These are phyloP conservation scores for Aspergillus indologenus DNA, from an alignment of 495 filamentous ascomycete genomes.

Conservation along the genomic window DNA sequence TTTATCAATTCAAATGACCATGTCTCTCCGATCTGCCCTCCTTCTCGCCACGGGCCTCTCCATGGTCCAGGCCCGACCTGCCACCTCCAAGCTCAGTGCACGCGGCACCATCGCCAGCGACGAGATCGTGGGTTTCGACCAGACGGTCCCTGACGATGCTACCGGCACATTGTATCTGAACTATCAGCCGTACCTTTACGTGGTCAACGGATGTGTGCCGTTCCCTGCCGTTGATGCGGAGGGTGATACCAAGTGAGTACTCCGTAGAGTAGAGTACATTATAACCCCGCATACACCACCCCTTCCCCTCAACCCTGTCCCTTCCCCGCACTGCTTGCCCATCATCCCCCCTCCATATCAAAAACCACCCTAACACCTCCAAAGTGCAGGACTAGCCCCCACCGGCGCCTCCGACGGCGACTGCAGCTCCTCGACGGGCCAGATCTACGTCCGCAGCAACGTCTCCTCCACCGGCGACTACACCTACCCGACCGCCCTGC, in stretches of 20 bases:
- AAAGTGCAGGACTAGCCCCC: conserved; percentile 38
- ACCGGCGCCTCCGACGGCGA: conserved; percentile 36
- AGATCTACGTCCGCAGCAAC: conserved; percentile 49
- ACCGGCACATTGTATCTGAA: conserved; percentile 43
- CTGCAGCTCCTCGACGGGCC: conserved; percentile 46
- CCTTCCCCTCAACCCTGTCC: neutral
- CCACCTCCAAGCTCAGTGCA: conserved; percentile 4
- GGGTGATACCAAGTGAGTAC: conserved; percentile 46
- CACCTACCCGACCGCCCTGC: conserved; percentile 40
- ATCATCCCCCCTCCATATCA: neutral
- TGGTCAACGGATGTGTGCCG: conserved; percentile 53
- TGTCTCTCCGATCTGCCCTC: conserved; percentile 6
- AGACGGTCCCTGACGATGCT: conserved; percentile 45
- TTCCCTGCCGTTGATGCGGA: conserved; percentile 51
- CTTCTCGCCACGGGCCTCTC: conserved; percentile 19
- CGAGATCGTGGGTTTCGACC: conserved; percentile 43
- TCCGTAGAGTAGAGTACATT: neutral
- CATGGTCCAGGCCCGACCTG: conserved; percentile 8
- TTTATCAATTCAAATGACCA: neutral
- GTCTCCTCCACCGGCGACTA: conserved; percentile 31
- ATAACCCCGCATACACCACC: neutral
- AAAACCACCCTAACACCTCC: neutral
- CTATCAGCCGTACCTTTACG: conserved; percentile 50
- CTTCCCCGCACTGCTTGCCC: neutral
- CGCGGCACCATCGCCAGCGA: conserved; percentile 42